Evolutionary conservation across 352 stramenopile genomes (phyloP), one percentile per base, ranked within the genome.

Genomic region (Peronospora farinosa): DNA sequence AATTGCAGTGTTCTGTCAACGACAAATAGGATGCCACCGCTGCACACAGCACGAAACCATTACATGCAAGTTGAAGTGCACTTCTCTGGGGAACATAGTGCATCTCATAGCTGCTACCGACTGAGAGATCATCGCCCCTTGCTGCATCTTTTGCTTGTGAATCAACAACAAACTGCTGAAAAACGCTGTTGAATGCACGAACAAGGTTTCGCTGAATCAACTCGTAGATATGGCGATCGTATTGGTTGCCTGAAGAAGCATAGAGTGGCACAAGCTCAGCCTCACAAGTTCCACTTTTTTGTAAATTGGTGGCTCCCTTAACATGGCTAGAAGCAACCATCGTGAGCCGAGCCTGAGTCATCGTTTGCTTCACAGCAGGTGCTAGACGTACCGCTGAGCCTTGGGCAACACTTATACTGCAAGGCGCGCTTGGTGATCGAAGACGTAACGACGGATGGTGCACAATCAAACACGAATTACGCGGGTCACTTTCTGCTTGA

Each of bases 61-160:
- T 91, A 67, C 77, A 85, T 7, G 77, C 80, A 25, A 91, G 59
- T 36, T 88, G 75, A 2, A 91, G 65, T 32, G 82, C 81, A 19
- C 62, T 81, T 51, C 86, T 86, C 50, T 84, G 73, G 1, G 79
- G 79, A 9, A 86, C 50, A 47, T 91, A 88, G 47, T 73, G 55
- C 55, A 72, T 59, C 27, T 69, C 59, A 47, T 72, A 68, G 17
- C 21, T 54, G 10, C 50, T 63, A 8, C 55, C 35, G 0, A 58
- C 42, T 10, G 56, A 60, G 9, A 65, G 48, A 47, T 67, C 62
- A 12, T 56, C 40, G 7, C 36, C 57, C 5, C 55, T 47, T 21
- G 61, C 46, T 27, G 56, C 57, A 36, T 84, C 74, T 33, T 70
- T 72, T 11, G 63, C 55, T 17, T 86, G 81, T 0, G 67, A 79